These are phyloP conservation scores for Zygoascus meyerae DNA, from an alignment of 1,139 yeast genomes.

Conservation along the genomic window DNA sequence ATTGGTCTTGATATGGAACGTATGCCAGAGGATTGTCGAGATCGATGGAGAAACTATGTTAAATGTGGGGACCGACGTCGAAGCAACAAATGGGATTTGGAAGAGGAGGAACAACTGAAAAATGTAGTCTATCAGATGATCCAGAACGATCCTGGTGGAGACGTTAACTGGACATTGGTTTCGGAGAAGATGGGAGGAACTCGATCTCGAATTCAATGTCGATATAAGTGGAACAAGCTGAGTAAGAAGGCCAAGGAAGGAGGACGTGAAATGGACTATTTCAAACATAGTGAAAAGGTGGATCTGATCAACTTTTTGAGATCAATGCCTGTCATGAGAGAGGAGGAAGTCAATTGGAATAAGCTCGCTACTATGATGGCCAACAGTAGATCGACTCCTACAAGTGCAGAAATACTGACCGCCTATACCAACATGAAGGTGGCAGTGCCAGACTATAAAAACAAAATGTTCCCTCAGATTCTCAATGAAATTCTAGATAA, in stretches of 20 bases:
- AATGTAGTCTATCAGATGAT: slow-evolving; percentile 46
- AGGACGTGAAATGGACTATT: slow-evolving; percentile 3
- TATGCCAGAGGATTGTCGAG: slow-evolving; percentile 97
- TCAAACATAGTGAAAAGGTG: background rate
- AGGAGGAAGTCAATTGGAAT: slow-evolving; percentile 5
- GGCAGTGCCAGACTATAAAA: slow-evolving; percentile 38
- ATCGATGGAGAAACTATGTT: slow-evolving; percentile 90
- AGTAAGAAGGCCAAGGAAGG: slow-evolving; percentile 36
- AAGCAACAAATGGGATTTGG: slow-evolving; percentile 69
- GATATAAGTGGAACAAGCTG: slow-evolving; percentile 89
- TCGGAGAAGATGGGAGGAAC: slow-evolving; percentile 85
- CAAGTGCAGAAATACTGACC: background rate
- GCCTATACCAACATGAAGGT: slow-evolving; percentile 24
- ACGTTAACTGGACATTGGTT: slow-evolving; percentile 84
- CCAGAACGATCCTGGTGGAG: slow-evolving; percentile 27
- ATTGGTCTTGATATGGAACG: slow-evolving; percentile 75
- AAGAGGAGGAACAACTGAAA: slow-evolving; percentile 62
- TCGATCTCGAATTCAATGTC: slow-evolving; percentile 85
- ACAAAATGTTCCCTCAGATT: slow-evolving; percentile 38
- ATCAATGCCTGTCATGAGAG: background rate
- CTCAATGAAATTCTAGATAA: slow-evolving; percentile 19
- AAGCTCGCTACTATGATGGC: slow-evolving; percentile 2
- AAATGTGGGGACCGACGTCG: slow-evolving; percentile 78
- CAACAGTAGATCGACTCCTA: background rate
- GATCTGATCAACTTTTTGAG: slow-evolving; percentile 2